phyloP scores from a whole-genome alignment of 495 filamentous ascomycete genomes.

The Aspergillus sclerotiicarbonarius region DNA sequence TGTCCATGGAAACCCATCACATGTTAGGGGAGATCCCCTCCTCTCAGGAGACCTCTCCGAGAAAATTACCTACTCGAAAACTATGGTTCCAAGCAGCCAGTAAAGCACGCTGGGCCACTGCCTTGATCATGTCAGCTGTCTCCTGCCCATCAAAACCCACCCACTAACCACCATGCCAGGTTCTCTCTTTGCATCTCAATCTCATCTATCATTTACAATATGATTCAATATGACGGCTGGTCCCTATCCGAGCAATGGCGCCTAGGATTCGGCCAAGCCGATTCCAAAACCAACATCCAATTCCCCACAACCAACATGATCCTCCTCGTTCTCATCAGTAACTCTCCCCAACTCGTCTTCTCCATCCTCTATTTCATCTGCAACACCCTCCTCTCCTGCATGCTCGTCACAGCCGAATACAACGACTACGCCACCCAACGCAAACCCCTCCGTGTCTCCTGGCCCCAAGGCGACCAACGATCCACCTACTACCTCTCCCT shows the following conservation, averaged over 20 bases:
- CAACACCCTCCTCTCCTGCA: slow-evolving; percentile 33
- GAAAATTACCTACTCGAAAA: not conserved
- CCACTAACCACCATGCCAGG: not conserved
- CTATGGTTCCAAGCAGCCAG: not conserved
- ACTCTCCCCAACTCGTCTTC: slow-evolving; percentile 39
- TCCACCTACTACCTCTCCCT: slow-evolving; percentile 39
- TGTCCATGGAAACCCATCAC: not conserved
- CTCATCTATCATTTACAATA: not conserved
- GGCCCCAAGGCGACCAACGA: slow-evolving; percentile 32
- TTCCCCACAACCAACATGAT: not conserved
- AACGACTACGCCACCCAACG: slow-evolving; percentile 21
- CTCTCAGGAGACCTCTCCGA: not conserved
- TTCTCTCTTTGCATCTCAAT: not conserved
- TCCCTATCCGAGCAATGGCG: slow-evolving; percentile 1
- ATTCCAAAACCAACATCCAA: not conserved
- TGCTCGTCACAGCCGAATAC: slow-evolving; percentile 33
- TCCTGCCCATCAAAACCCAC: not conserved
- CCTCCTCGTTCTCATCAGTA: slow-evolving; percentile 28
- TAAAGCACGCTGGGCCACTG: not conserved
- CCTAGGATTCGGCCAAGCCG: not conserved
- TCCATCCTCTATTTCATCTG: slow-evolving; percentile 36
- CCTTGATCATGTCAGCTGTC: not conserved
- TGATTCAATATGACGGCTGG: not conserved
- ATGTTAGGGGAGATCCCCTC: not conserved
- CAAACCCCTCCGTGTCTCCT: slow-evolving; percentile 37